phyloP scores from a whole-genome alignment of 1,139 yeast genomes.

The Pichia sp. region DNA sequence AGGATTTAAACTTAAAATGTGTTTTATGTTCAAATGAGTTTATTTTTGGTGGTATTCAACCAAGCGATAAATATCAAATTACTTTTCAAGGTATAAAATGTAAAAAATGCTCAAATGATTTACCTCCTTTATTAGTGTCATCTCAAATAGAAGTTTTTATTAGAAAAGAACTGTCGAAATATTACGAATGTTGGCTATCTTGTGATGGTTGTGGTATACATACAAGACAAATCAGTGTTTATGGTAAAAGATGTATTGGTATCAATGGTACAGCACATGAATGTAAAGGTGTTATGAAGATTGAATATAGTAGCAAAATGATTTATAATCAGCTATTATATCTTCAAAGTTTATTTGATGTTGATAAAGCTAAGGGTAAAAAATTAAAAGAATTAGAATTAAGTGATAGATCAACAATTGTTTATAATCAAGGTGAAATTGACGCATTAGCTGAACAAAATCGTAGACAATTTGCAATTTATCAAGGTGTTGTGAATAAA shows the following conservation, averaged over 20 bases:
- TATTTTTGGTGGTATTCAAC: conserved; percentile 67
- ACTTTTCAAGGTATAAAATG: conserved; percentile 72
- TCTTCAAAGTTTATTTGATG: conserved; percentile 73
- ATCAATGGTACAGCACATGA: conserved; percentile 53
- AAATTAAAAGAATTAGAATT: conserved; percentile 44
- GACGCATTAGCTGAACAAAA: conserved; percentile 79
- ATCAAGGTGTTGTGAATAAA: conserved; percentile 60
- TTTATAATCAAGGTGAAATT: conserved; percentile 50
- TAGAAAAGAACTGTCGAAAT: conserved; percentile 62
- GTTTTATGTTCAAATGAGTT: conserved; percentile 51
- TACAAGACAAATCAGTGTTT: conserved; percentile 84
- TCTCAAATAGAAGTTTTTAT: conserved; percentile 70
- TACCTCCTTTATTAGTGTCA: conserved; percentile 52
- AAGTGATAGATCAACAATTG: conserved; percentile 25
- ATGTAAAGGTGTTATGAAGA: conserved; percentile 83
- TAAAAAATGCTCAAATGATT: conserved; percentile 45
- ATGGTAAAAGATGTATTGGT: conserved; percentile 81
- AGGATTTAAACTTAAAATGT: conserved; percentile 53
- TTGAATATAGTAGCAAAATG: conserved; percentile 69
- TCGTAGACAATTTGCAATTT: conserved; percentile 51
- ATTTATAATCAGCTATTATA: conserved; percentile 84
- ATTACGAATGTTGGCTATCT: conserved; percentile 78
- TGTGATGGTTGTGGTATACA: conserved; percentile 87
- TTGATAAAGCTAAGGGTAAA: conserved; percentile 63
- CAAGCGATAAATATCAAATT: conserved; percentile 53